A percentile compares a stretch with the other conserved stretches of the same genome.
phyloP scores from a whole-genome alignment of 805 yeast species.

The Yarrowia sp. region DNA sequence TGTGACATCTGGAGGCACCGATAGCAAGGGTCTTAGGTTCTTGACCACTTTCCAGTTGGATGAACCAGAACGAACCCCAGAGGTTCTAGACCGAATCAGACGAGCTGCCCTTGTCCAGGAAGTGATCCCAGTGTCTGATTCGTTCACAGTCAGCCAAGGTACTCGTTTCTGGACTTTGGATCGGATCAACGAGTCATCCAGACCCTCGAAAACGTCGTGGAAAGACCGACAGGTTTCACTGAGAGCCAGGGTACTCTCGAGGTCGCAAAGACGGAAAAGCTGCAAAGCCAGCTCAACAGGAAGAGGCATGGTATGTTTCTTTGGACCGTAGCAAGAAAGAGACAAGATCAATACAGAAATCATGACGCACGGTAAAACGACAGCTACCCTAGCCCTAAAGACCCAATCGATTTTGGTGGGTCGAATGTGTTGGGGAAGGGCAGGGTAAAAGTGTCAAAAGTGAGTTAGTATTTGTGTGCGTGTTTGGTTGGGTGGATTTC shows the following conservation, averaged over 20 bases:
- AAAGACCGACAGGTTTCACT: not conserved
- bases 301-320: not conserved
- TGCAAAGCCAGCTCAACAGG: constrained; percentile 15
- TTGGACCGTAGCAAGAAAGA: not conserved
- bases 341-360: not conserved
- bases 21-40: constrained; percentile 3
- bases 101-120: constrained; percentile 1
- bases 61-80: not conserved
- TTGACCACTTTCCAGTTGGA: constrained; percentile 2
- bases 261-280: constrained; percentile 7
- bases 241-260: constrained; percentile 16
- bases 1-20: not conserved
- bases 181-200: constrained; percentile 2
- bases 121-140: not conserved
- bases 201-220: not conserved
- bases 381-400: constrained; percentile 8
- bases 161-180: constrained; percentile 4
- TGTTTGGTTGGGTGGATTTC: not conserved
- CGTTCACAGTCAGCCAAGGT: not conserved
- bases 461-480: too few species aligned
- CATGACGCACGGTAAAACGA: not conserved
- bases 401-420: not conserved
- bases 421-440: not conserved
- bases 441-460: not conserved
- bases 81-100: not conserved